Conservation (phyloP, 2,329 filamentous ascomycete species). For the Fusarium phyllophilum region DNA sequence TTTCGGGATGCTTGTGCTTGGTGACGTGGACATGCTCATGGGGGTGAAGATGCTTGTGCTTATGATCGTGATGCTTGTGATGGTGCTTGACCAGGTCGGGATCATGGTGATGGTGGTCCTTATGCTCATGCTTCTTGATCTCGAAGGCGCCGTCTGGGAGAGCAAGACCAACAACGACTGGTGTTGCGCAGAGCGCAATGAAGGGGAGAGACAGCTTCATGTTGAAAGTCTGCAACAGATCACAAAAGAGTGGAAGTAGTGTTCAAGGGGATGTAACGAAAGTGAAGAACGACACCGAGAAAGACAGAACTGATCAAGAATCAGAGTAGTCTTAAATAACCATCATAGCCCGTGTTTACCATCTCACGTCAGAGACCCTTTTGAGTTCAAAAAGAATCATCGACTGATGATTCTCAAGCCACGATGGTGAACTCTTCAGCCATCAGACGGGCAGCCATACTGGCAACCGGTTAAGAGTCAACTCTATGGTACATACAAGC, state of each 20-base stretch:
- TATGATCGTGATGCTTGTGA: constrained; percentile 27
- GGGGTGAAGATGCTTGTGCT: constrained; percentile 25
- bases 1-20: constrained; percentile 31
- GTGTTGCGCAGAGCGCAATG: constrained; percentile 35
- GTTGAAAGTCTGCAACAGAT: background rate
- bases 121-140: constrained; percentile 6
- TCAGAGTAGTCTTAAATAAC: constrained; percentile 15
- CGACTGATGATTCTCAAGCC: background rate
- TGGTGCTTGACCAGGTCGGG: constrained; percentile 8
- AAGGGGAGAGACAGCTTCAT: constrained; percentile 42
- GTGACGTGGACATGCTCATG: constrained; percentile 19
- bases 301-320: background rate
- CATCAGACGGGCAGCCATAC: background rate
- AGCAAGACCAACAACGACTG: constrained; percentile 17
- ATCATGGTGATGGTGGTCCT: constrained; percentile 15
- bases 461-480: background rate
- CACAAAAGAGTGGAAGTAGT: constrained; percentile 3
- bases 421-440: background rate
- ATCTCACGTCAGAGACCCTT: background rate
- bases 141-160: background rate
- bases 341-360: no score
- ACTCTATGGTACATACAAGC: background rate
- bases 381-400: constrained; percentile 4
- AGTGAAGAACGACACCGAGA: background rate
- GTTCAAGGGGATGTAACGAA: background rate